phyloP scores from a whole-genome alignment of 2,329 filamentous ascomycete genomes.

The Fusarium agapanthi region DNA sequence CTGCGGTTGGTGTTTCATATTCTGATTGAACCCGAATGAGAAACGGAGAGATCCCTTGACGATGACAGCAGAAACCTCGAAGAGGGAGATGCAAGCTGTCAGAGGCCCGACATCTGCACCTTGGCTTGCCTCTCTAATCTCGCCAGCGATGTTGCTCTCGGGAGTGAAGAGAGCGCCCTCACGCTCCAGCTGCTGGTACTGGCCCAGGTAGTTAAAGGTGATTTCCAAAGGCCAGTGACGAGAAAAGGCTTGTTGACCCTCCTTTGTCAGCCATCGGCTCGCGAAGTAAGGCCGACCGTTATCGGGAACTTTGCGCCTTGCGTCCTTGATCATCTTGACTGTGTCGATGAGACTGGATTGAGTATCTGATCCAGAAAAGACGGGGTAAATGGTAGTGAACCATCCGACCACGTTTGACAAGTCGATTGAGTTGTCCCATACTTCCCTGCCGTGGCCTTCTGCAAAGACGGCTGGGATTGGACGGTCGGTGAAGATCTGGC shows the following conservation, averaged over 20 bases:
- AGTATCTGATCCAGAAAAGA: constrained; percentile 20
- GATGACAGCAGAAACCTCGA: constrained; percentile 57
- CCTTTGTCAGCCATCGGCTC: constrained; percentile 24
- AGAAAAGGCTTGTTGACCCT: constrained; percentile 5
- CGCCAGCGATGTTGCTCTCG: constrained; percentile 20
- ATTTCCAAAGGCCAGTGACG: constrained; percentile 40
- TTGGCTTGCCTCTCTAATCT: constrained; percentile 16
- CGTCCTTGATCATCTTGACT: constrained; percentile 31
- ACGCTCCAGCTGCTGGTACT: constrained; percentile 44
- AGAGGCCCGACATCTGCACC: constrained; percentile 24
- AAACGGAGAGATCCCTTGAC: constrained; percentile 54
- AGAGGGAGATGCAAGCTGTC: constrained; percentile 52
- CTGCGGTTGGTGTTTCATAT: constrained; percentile 51
- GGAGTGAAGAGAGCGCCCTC: constrained; percentile 38
- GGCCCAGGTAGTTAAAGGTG: constrained; percentile 42
- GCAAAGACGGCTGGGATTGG: constrained; percentile 42
- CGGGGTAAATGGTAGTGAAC: constrained; percentile 50
- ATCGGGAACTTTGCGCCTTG: constrained; percentile 15
- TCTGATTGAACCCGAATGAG: constrained; percentile 54
- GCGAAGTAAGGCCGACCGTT: constrained; percentile 34
- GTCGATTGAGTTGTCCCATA: constrained; percentile 42
- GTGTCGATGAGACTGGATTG: constrained; percentile 19
- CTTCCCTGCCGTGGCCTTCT: constrained; percentile 50
- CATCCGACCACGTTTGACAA: constrained; percentile 49
- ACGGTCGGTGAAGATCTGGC: constrained; percentile 43